Conservation (phyloP, 495 filamentous ascomycete species). For the Tuber borchii region DNA sequence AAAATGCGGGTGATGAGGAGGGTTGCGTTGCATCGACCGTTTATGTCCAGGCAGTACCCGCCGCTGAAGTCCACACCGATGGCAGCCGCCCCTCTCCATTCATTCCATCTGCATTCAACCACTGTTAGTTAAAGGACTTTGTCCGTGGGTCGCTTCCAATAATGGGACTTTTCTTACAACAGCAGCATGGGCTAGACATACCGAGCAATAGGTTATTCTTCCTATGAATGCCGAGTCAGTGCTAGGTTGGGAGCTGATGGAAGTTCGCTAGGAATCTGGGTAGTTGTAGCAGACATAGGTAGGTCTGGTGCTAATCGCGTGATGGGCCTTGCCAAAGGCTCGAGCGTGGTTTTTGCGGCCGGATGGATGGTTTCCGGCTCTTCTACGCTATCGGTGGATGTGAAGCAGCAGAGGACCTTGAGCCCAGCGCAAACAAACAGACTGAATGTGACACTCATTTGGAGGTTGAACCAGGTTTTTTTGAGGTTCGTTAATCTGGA, state of each 20-base stretch:
- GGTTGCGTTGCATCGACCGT: no score
- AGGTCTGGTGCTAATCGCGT: background rate
- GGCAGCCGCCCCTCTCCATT: background rate
- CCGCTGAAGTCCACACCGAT: background rate
- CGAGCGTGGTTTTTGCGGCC: background rate
- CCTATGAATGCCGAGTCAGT: background rate
- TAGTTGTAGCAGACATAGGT: no score
- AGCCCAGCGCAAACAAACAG: background rate
- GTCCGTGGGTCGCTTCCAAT: background rate
- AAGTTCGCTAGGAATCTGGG: background rate
- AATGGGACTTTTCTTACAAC: background rate
- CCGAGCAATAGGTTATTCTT: background rate
- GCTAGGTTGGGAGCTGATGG: background rate
- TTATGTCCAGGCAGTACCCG: no score
- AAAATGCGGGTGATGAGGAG: no score
- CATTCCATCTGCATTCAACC: background rate
- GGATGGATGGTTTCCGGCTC: background rate
- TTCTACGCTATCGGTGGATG: background rate
- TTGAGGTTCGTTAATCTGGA: no score
- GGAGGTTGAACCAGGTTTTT: no score
- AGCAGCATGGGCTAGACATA: background rate
- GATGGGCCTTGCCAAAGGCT: background rate
- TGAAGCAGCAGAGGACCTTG: background rate
- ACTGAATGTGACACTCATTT: background rate
- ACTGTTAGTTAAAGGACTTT: background rate